phyloP scores from a whole-genome alignment of 140 eudicot genomes.

The Oenanthe javanica region DNA sequence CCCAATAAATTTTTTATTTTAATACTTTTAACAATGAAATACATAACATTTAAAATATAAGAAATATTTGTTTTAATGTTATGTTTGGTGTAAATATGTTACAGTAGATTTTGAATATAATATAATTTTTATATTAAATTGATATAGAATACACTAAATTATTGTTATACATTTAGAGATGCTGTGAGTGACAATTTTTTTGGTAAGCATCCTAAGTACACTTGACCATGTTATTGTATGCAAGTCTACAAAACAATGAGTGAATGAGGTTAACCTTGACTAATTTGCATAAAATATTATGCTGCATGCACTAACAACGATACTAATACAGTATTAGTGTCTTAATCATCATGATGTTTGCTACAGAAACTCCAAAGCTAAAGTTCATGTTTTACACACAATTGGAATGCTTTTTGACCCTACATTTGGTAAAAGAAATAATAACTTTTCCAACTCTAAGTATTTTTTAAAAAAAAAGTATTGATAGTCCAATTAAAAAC shows the following conservation, averaged over 20 bases:
- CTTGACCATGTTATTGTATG: not conserved
- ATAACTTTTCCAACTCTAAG: not conserved
- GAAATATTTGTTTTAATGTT: no score
- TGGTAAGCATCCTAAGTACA: not conserved
- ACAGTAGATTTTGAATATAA: no score
- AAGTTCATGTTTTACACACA: no score
- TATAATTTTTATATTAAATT: no score
- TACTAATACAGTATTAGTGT: not conserved
- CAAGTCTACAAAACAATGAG: not conserved
- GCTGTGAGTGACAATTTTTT: no score
- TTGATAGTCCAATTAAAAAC: not conserved
- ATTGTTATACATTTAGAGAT: no score
- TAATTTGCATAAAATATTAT: conserved; percentile 8
- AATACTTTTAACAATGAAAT: no score
- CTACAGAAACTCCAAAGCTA: no score
- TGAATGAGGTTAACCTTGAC: conserved; percentile 2
- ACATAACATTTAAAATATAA: no score
- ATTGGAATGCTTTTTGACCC: not conserved
- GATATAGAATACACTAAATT: no score
- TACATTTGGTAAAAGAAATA: not conserved
- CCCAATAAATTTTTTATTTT: not conserved
- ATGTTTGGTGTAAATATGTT: no score
- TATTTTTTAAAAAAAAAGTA: no score
- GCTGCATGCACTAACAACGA: conserved; percentile 6
- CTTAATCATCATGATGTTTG: conserved; percentile 6